A percentile compares a stretch with the other conserved stretches of the same genome.
These are phyloP conservation scores for Claviceps paspali DNA, from an alignment of 2,329 filamentous ascomycete species.

Conservation along the genomic window DNA sequence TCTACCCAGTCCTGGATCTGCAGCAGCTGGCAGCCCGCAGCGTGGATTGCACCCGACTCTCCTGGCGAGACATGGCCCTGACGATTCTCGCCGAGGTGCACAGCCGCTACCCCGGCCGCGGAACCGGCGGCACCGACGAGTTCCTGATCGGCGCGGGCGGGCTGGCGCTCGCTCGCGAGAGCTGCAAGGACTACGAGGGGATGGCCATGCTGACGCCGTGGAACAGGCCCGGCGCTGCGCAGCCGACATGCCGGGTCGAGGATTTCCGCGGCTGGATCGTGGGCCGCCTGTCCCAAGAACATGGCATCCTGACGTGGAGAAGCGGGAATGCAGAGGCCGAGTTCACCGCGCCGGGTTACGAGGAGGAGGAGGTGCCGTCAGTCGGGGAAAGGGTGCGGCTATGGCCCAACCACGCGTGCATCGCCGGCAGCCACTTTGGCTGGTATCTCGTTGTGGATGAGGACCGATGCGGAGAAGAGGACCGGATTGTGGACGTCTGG, in stretches of 20 bases:
- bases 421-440: conserved; percentile 54
- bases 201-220: conserved; percentile 57
- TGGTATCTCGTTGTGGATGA: conserved; percentile 65
- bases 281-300: conserved; percentile 60
- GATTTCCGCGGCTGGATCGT: conserved; percentile 48
- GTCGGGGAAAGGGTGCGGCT: conserved; percentile 54
- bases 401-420: conserved; percentile 73
- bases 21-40: conserved; percentile 66
- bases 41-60: conserved; percentile 24
- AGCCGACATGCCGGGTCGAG: conserved; percentile 16
- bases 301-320: conserved; percentile 52
- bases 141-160: conserved; percentile 54
- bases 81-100: conserved; percentile 58
- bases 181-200: conserved; percentile 54
- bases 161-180: conserved; percentile 58
- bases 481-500: conserved; percentile 63
- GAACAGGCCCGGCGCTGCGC: conserved; percentile 18
- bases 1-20: conserved; percentile 61
- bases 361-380: conserved; percentile 21
- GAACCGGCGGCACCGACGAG: conserved; percentile 34
- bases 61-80: conserved; percentile 44
- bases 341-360: conserved; percentile 1
- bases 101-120: conserved; percentile 48
- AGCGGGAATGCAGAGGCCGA: conserved; percentile 16
- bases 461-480: conserved; percentile 32